Conservation (phyloP, 805 yeast species). For the Starmerella stellata region DNA sequence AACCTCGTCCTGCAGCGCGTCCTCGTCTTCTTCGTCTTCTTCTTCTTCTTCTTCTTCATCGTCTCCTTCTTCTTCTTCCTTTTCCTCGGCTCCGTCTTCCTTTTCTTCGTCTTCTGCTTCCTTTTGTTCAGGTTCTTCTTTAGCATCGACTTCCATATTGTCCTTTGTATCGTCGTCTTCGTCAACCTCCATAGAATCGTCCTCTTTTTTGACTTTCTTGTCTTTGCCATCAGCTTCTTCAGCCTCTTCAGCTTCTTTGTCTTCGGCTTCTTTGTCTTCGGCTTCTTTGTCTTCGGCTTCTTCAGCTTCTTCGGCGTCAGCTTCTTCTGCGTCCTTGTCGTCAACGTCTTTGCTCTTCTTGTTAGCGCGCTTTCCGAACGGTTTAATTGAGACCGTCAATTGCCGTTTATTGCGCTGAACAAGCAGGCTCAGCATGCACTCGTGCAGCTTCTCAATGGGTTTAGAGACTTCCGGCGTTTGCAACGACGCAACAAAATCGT, state of each 20-base stretch:
- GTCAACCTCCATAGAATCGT: background rate
- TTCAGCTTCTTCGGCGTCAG: slow-evolving; percentile 11
- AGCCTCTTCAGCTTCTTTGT: slow-evolving; percentile 20
- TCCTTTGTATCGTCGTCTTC: too few relatives aligned
- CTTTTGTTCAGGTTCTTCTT: background rate
- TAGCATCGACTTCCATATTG: background rate
- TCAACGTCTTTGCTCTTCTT: slow-evolving; percentile 5
- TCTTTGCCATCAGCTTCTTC: slow-evolving; percentile 13
- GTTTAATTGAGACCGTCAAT: slow-evolving; percentile 22
- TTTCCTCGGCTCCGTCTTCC: slow-evolving; percentile 17
- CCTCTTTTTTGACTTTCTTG: slow-evolving; percentile 8
- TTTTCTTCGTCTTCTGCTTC: slow-evolving; percentile 15
- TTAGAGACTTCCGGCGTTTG: slow-evolving; percentile 12
- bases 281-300: slow-evolving; percentile 15
- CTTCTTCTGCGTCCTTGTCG: slow-evolving; percentile 21
- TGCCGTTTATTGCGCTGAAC: slow-evolving; percentile 31
- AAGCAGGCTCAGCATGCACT: slow-evolving; percentile 41
- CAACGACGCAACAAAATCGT: slow-evolving; percentile 50
- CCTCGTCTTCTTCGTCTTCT: slow-evolving; percentile 11
- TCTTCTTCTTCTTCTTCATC: slow-evolving; percentile 21
- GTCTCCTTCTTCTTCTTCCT: slow-evolving; percentile 15
- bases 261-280: slow-evolving; percentile 1
- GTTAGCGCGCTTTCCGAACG: slow-evolving; percentile 20
- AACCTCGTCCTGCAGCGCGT: slow-evolving; percentile 5
- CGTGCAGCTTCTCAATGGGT: slow-evolving; percentile 48